These are phyloP conservation scores for Margaritispora aquatica DNA, from an alignment of 495 filamentous ascomycete genomes.

Conservation along the genomic window DNA sequence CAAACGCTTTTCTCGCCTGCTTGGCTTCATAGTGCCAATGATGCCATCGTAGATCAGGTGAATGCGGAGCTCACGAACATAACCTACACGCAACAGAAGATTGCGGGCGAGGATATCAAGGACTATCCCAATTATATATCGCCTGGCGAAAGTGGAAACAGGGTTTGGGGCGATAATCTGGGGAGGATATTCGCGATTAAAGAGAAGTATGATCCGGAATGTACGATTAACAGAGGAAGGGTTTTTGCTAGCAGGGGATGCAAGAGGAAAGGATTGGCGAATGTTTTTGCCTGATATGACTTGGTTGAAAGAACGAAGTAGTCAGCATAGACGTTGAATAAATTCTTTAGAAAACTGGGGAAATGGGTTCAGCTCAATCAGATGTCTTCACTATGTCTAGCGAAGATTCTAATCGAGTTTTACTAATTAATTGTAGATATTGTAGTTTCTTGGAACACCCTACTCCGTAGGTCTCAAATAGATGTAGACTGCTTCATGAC, in stretches of 20 bases:
- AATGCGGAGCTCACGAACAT: neutral
- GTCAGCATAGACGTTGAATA: no score
- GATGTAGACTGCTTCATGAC: no score
- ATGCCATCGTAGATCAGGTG: neutral
- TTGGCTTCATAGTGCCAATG: neutral
- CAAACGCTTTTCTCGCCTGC: neutral
- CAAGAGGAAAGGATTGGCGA: neutral
- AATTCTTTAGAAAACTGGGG: no score
- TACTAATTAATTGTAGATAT: no score
- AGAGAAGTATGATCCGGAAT: neutral
- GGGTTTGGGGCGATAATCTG: neutral
- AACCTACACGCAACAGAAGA: neutral
- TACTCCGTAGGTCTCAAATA: no score
- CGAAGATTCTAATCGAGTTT: no score
- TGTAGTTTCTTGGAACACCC: no score
- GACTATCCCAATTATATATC: constrained; percentile 1
- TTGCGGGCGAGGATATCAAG: neutral
- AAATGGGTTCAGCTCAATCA: no score
- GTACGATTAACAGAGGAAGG: neutral
- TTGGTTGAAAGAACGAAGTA: neutral
- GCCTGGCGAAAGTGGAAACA: neutral
- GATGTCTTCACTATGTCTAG: no score
- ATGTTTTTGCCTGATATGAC: neutral
- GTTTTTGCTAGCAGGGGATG: constrained; percentile 1
- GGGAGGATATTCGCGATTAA: neutral